These are phyloP conservation scores for Ochetophila trinervis DNA, from an alignment of 306 rosid species.

Conservation along the genomic window DNA sequence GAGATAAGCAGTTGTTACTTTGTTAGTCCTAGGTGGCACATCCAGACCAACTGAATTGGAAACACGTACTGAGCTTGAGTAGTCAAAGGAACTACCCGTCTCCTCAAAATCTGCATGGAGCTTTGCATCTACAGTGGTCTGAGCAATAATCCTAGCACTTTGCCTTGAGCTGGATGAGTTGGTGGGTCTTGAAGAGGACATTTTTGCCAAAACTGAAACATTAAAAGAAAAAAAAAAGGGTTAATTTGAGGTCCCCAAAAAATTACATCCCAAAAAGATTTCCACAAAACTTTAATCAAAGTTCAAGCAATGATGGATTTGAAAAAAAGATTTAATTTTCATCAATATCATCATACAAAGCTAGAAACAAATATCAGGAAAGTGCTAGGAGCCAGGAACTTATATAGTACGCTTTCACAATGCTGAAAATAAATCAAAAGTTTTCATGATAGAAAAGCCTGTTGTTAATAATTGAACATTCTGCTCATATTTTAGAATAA, in stretches of 20 bases:
- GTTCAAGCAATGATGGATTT: too few species aligned
- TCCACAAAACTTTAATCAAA: not conserved
- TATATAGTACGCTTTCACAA: not conserved
- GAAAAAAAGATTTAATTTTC: not conserved
- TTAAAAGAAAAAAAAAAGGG: not conserved
- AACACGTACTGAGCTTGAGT: conserved; percentile 71
- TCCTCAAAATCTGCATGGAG: conserved; percentile 85
- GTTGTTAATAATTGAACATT: not conserved
- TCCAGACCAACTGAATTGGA: conserved; percentile 41
- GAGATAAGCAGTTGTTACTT: conserved; percentile 85
- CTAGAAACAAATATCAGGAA: too few species aligned
- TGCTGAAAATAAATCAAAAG: not conserved
- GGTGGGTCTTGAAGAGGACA: conserved; percentile 83
- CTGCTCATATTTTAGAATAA: not conserved
- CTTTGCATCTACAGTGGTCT: conserved; percentile 89
- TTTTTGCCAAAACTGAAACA: conserved; percentile 42
- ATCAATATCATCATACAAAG: not conserved
- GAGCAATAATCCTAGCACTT: conserved; percentile 71
- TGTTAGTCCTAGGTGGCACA: conserved; percentile 63
- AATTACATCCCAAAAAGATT: conserved; percentile 3
- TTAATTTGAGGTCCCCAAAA: conserved; percentile 6
- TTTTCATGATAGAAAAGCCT: conserved; percentile 16
- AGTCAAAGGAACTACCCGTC: conserved; percentile 83
- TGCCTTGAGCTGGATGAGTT: conserved; percentile 82
- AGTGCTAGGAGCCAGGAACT: too few species aligned